A percentile compares a stretch with the other conserved stretches of the same genome.
Evolutionary conservation across 306 rosid genomes (phyloP).

Genomic region (Hippophae tibetana): DNA sequence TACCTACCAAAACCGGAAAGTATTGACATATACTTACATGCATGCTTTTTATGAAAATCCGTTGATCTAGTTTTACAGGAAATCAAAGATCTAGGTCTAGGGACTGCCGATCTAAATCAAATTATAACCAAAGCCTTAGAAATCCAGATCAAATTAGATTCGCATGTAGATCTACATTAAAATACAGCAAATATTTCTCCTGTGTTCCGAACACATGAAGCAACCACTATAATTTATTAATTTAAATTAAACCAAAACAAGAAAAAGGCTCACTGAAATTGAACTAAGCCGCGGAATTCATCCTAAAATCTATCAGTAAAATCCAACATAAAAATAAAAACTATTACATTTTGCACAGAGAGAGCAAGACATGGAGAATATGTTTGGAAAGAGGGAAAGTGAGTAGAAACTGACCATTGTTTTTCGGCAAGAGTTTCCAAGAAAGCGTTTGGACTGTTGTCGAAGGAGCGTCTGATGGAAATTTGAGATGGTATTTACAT

Average conservation of each 20-base stretch:
- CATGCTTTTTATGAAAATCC: neutral
- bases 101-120: neutral
- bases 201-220: neutral
- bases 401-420: slow-evolving; percentile 20
- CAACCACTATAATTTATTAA: neutral
- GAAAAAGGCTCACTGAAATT: neutral
- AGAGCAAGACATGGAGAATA: neutral
- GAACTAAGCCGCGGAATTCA: neutral
- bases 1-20: neutral
- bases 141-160: slow-evolving; percentile 12
- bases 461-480: neutral
- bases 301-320: neutral
- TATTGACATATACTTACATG: neutral
- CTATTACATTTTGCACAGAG: neutral
- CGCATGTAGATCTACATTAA: slow-evolving; percentile 8
- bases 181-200: neutral
- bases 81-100: slow-evolving; percentile 4
- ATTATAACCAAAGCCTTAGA: neutral
- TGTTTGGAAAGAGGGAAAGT: slow-evolving; percentile 12
- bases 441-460: slow-evolving; percentile 7
- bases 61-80: neutral
- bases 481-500: too few relatives aligned
- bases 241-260: slow-evolving; percentile 8
- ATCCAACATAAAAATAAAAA: neutral
- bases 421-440: slow-evolving; percentile 12